Base-by-base conservation (phyloP, 1,139 yeast genomes). In the Suhomyces coccinellae region DNA sequence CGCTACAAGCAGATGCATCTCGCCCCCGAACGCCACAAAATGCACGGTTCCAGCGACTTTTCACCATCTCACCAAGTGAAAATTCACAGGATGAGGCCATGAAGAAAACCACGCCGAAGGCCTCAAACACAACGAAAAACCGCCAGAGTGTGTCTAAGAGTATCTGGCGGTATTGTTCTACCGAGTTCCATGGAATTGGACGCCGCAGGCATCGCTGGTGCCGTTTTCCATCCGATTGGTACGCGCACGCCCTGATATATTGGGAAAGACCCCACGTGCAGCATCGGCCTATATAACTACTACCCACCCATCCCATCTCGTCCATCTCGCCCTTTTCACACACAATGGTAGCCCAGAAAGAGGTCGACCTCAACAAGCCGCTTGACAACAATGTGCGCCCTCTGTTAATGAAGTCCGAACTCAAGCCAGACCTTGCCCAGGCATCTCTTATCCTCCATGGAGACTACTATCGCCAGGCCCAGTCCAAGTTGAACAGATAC, bases 401-500 rank as follows among this genome's bases (percentile, higher is more conserved):
- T 9, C 76, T 76, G 1, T 75, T 85, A 36, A 66, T 62, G 44
- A 62, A 65, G 43, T 53, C 77, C 0, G 57, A 62, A 4, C 67
- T 86, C 46, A 68, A 66, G 3, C 90, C 91, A 1, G 80, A 77
- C 30, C 69, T 73, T 38, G 70, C 84, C 2, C 79, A 80, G 44
- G 87, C 86, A 7, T 79, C 85, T 1, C 61, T 83, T 44, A 80
- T 79, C 45, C 65, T 85, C 46, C 81, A 83, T 30, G 80, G 86
- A 43, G 93, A 85, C 61, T 79, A 76, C 57, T 72, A 79, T 48
- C 71, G 83, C 46, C 84, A 78, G 59, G 67, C 75, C 40, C 87
- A 82, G 58, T 68, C 83, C 2, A 52, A 65, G 31, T 73, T 82
- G 43, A 82, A 79, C 55, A 67, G 63, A 45, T 56, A 61, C 42